Percentiles rank a stretch among this genome's conserved stretches.
Conservation (phyloP, 2,329 filamentous ascomycete species). For the Ceratocystis cacaofunesta region DNA sequence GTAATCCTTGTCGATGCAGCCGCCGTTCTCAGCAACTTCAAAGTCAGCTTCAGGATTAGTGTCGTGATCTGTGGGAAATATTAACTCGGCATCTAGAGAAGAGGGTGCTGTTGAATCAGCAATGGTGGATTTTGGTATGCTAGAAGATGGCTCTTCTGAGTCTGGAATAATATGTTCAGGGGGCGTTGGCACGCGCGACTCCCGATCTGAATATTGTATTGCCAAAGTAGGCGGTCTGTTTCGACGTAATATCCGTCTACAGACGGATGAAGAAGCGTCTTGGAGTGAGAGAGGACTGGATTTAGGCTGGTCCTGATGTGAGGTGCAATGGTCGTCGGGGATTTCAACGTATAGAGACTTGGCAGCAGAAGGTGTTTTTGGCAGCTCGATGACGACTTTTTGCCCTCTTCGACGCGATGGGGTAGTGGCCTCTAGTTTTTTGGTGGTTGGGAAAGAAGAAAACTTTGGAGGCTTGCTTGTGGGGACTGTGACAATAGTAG, state of each 20-base stretch:
- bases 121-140: background rate
- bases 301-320: background rate
- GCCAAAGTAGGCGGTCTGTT: too few relatives aligned
- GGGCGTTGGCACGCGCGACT: background rate
- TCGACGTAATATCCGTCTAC: background rate
- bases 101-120: conserved; percentile 3
- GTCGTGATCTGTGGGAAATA: background rate
- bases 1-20: background rate
- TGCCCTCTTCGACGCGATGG: background rate
- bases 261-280: background rate
- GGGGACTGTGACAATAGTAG: background rate
- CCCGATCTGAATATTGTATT: background rate
- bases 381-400: background rate
- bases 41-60: background rate
- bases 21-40: background rate
- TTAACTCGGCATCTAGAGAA: background rate
- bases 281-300: background rate
- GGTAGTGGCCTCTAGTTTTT: background rate
- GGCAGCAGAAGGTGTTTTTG: background rate
- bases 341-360: background rate
- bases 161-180: conserved; percentile 20
- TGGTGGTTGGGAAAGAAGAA: background rate
- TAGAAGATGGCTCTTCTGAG: conserved; percentile 21
- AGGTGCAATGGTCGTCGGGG: background rate
- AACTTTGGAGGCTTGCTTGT: background rate